A percentile compares a stretch with the other conserved stretches of the same genome.
Evolutionary conservation across 2,329 filamentous ascomycete genomes (phyloP).

Genomic region (Blastomyces parvus): DNA sequence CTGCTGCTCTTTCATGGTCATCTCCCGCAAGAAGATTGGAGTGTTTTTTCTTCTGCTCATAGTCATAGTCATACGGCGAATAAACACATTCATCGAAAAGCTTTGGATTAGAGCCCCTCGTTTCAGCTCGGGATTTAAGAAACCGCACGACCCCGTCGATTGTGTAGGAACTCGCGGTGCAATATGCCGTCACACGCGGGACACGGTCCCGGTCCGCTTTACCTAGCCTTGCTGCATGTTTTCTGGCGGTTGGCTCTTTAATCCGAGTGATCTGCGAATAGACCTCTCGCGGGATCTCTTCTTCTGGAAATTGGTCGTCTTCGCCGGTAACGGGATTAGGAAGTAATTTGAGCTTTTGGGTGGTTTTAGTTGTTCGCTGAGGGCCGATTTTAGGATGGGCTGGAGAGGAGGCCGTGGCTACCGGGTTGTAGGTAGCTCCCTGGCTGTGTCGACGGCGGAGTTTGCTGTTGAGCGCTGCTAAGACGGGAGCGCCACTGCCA

Average conservation of each 20-base stretch:
- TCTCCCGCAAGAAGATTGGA: background rate
- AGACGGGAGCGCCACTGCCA: conserved; percentile 47
- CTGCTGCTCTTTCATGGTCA: too few species aligned
- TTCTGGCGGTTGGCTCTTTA: conserved; percentile 85
- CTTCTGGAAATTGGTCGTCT: conserved; percentile 67
- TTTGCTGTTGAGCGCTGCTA: conserved; percentile 78
- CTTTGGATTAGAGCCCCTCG: conserved; percentile 74
- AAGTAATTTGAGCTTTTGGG: conserved; percentile 93
- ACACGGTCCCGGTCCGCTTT: conserved; percentile 84
- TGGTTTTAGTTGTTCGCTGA: conserved; percentile 87
- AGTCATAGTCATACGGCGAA: conserved; percentile 75
- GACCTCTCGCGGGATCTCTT: conserved; percentile 88
- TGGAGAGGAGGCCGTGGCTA: conserved; percentile 22
- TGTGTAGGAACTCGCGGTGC: conserved; percentile 83
- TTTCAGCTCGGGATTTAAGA: conserved; percentile 71
- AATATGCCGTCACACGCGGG: conserved; percentile 91
- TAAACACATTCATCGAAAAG: conserved; percentile 97
- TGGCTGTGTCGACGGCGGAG: conserved; percentile 78
- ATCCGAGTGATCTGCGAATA: conserved; percentile 97
- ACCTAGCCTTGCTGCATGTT: conserved; percentile 83
- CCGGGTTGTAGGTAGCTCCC: conserved; percentile 45
- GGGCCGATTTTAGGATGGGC: conserved; percentile 67
- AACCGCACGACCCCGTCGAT: conserved; percentile 85
- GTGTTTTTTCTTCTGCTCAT: conserved; percentile 36
- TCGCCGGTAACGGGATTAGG: conserved; percentile 78